Evolutionary conservation across 306 rosid genomes (phyloP).

Genomic region (Cucurbita ficifolia): DNA sequence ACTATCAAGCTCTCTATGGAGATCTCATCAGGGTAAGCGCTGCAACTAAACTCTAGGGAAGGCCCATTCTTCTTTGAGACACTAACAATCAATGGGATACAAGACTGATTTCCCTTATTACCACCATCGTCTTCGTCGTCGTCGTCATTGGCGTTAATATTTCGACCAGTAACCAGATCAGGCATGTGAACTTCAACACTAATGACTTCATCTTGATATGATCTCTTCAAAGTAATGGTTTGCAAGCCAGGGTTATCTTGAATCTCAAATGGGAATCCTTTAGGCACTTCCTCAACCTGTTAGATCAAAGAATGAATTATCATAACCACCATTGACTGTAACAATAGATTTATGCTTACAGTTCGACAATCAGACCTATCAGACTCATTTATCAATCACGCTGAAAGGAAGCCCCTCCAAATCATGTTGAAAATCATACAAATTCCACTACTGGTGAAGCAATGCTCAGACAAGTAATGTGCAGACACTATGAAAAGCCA

Average conservation of each 20-base stretch:
- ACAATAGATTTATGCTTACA: background rate
- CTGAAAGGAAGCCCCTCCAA: background rate
- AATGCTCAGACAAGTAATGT: background rate
- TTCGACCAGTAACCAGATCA: slow-evolving; percentile 60
- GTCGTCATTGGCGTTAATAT: slow-evolving; percentile 9
- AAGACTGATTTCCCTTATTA: slow-evolving; percentile 37
- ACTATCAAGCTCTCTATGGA: slow-evolving; percentile 52
- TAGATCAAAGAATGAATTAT: background rate
- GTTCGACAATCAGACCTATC: background rate
- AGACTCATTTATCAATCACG: background rate
- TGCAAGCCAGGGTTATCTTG: slow-evolving; percentile 51
- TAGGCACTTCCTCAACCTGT: slow-evolving; percentile 51
- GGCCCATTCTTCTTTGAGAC: slow-evolving; percentile 58
- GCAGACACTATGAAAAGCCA: background rate
- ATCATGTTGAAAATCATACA: background rate
- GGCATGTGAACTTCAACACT: slow-evolving; percentile 85
- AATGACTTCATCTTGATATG: slow-evolving; percentile 59
- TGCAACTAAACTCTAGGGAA: slow-evolving; percentile 46
- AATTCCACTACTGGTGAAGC: background rate
- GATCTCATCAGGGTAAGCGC: slow-evolving; percentile 70
- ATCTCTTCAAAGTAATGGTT: slow-evolving; percentile 47
- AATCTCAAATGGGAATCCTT: slow-evolving; percentile 59
- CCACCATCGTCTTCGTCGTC: slow-evolving; percentile 22
- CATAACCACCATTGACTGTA: background rate
- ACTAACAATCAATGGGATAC: slow-evolving; percentile 55